Evolutionary conservation across 164 flowering plant genomes (phyloP).

Genomic region (Vitis rupestris): DNA sequence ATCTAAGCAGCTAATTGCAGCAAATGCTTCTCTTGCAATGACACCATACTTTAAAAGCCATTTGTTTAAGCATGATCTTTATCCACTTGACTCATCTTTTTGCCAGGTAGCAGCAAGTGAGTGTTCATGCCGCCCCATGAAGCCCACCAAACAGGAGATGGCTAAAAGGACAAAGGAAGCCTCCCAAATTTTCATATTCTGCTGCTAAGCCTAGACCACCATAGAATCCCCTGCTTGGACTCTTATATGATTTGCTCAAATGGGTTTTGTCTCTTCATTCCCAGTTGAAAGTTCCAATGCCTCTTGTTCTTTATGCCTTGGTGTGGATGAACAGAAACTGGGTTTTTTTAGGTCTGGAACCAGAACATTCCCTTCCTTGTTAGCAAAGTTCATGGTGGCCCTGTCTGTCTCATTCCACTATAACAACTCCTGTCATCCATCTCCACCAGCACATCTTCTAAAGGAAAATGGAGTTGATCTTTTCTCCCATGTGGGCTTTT

Average conservation of each 20-base stretch:
- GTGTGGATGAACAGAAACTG: not conserved
- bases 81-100: not conserved
- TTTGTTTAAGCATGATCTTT: no score
- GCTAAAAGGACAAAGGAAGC: conserved; percentile 1
- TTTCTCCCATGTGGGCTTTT: conserved; percentile 2
- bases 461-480: conserved; percentile 21
- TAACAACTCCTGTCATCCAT: not conserved
- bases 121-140: not conserved
- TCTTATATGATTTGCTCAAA: not conserved
- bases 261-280: conserved; percentile 1
- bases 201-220: not conserved
- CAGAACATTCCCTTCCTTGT: conserved; percentile 1
- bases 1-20: no score
- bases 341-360: not conserved
- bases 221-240: not conserved
- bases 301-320: conserved; percentile 7
- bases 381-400: not conserved
- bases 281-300: conserved; percentile 18
- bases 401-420: conserved; percentile 1
- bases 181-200: not conserved
- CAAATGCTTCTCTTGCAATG: no score
- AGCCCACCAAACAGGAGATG: not conserved
- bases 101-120: not conserved
- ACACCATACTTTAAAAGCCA: no score
- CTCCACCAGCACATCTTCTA: not conserved